Conservation (phyloP, 306 rosid genomes). For the Vigna hirtella region DNA sequence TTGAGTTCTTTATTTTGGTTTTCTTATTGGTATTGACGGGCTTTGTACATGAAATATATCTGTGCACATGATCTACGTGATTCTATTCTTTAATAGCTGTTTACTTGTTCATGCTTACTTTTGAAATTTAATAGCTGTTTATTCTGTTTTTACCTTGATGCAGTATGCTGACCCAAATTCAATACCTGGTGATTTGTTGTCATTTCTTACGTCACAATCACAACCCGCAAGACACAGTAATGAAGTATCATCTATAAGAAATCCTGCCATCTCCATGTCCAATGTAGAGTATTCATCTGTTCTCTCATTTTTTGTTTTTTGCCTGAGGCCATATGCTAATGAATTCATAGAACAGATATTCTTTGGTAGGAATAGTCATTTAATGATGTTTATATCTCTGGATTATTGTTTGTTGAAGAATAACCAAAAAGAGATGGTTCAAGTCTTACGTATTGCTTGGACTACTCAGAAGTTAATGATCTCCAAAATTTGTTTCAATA, state of each 20-base stretch:
- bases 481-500: not conserved
- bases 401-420: constrained; percentile 11
- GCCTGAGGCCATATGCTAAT: constrained; percentile 23
- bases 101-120: constrained; percentile 26
- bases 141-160: constrained; percentile 17
- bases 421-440: not conserved
- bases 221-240: constrained; percentile 48
- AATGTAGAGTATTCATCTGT: constrained; percentile 49
- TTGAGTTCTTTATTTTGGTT: constrained; percentile 22
- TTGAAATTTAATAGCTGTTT: constrained; percentile 21
- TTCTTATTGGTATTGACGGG: constrained; percentile 35
- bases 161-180: constrained; percentile 52
- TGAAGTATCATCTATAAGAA: constrained; percentile 47
- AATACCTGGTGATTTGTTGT: constrained; percentile 43
- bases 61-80: not conserved
- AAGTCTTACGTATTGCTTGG: not conserved
- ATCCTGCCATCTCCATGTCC: constrained; percentile 45
- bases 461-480: constrained; percentile 6
- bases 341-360: not conserved
- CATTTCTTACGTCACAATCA: constrained; percentile 49
- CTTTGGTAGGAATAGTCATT: constrained; percentile 26
- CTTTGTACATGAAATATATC: constrained; percentile 14
- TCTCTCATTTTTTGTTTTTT: constrained; percentile 24
- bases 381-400: constrained; percentile 7
- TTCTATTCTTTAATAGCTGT: not conserved